Base-by-base conservation (phyloP, 768 basidiomycete genomes). In the Lyophyllum atratum region DNA sequence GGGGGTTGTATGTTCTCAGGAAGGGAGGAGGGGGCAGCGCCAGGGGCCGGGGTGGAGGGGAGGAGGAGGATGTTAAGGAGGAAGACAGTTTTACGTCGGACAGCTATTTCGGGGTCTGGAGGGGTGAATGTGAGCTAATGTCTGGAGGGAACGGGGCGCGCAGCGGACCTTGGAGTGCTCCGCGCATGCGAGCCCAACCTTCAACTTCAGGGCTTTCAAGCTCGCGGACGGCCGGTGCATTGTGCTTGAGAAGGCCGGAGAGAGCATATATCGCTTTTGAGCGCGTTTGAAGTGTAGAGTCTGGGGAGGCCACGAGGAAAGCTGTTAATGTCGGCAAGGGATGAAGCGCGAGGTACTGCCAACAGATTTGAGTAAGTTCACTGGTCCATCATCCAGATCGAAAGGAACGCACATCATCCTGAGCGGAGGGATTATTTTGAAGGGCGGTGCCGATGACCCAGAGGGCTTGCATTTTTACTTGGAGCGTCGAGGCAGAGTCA, bases 381-480 rank as follows among this genome's bases (percentile, higher is more conserved):
- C 15, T 4, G n/a, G 28, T 6, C 47, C 17, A 33, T 12, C 14
- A 10, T 22, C 43, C 10, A 40, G 49, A 9, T 2, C 25, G n/a
- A 33, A 17, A 49, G 14, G 39, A 2, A 79, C 85, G 60, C 64
- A 92, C 91, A 3, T 85, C 83, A 52, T 82, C 76, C 61, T 95
- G 94, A 0, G 94, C 92, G 9, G 85, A 76, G 0, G 93, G 92
- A 60, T 95, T 96, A 64, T 96, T 95, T 69, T 95, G 93, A 5
- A 95, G 66, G 0, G 94, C 92, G 0, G 94, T 96, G 6, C 94
- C 94, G 24, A 92, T 80, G 0, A 95, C 85, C 94, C 94, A 96
- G 10, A 95, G 72, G 0, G 85, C 82, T 58, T 90, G 85, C 58
- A 79, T 73, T 64, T 83, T 86, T 24, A 95, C 79, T 25, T 75